Evolutionary conservation across 2,329 filamentous ascomycete species (phyloP).

Genomic region (Arthroderma uncinatum): DNA sequence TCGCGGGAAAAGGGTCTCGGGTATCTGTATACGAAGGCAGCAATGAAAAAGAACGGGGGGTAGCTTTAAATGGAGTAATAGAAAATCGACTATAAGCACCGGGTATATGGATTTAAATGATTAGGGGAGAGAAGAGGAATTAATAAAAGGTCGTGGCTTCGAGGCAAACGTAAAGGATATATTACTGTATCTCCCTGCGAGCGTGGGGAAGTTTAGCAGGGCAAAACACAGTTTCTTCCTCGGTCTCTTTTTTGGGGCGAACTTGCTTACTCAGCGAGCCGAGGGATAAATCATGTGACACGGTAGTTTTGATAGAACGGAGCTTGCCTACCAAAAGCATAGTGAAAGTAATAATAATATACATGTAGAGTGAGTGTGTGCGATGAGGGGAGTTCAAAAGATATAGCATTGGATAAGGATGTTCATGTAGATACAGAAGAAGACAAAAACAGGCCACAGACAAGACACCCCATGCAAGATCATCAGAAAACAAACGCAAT

Average conservation of each 20-base stretch:
- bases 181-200: not conserved
- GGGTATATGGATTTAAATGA: conserved; percentile 1
- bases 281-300: not conserved
- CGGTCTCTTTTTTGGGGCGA: not conserved
- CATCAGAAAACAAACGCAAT: not conserved
- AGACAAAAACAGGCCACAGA: not conserved
- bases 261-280: not conserved
- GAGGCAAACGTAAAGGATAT: not conserved
- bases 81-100: not conserved
- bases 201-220: not conserved
- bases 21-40: not conserved
- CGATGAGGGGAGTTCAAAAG: not conserved
- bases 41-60: not conserved
- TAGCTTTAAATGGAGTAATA: not conserved
- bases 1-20: not conserved
- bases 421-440: not conserved
- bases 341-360: no score
- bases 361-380: not conserved
- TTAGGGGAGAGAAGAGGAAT: not conserved
- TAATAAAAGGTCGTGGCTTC: not conserved
- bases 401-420: not conserved
- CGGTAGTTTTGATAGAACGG: not conserved
- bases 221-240: not conserved
- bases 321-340: no score
- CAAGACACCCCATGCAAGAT: not conserved